Evolutionary conservation across 202 grass and related monocot species (phyloP).

Genomic region (Saccharum hybrid): DNA sequence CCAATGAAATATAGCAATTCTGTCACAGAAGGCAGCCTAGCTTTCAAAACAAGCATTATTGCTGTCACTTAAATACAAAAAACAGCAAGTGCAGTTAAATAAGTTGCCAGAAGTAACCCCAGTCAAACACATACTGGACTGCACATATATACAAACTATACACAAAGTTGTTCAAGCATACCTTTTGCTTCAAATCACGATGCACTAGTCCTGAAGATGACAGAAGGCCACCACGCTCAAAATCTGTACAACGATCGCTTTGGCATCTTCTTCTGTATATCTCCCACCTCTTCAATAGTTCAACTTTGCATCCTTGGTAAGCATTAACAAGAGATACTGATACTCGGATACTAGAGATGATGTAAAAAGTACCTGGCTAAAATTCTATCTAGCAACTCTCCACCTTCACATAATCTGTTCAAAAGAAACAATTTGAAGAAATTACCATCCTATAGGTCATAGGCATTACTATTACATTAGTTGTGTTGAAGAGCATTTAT

Average conservation of each 20-base stretch:
- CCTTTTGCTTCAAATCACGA: conserved; percentile 99
- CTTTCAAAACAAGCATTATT: conserved; percentile 32
- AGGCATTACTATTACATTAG: conserved; percentile 7
- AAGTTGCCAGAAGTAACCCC: conserved; percentile 23
- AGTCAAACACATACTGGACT: neutral
- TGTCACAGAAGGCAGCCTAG: conserved; percentile 44
- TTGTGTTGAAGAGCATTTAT: conserved; percentile 15
- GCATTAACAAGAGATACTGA: conserved; percentile 40
- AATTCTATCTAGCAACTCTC: conserved; percentile 98
- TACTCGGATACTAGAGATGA: conserved; percentile 32
- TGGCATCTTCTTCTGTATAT: conserved; percentile 96
- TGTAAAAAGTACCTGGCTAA: conserved; percentile 78
- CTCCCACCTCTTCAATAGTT: conserved; percentile 87
- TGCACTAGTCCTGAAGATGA: conserved; percentile 99
- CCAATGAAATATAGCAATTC: conserved; percentile 51
- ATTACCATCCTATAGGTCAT: neutral
- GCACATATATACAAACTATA: conserved; percentile 22
- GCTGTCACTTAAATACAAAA: conserved; percentile 11
- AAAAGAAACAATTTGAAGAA: conserved; percentile 45
- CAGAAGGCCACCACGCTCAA: conserved; percentile 90
- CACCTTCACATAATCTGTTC: conserved; percentile 97
- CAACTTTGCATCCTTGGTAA: conserved; percentile 44
- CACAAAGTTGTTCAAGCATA: conserved; percentile 45
- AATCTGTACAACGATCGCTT: conserved; percentile 98
- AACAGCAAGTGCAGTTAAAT: conserved; percentile 24